These are phyloP conservation scores for Sphaerulina vaccinii DNA, from an alignment of 2,329 filamentous ascomycete genomes.

Conservation along the genomic window DNA sequence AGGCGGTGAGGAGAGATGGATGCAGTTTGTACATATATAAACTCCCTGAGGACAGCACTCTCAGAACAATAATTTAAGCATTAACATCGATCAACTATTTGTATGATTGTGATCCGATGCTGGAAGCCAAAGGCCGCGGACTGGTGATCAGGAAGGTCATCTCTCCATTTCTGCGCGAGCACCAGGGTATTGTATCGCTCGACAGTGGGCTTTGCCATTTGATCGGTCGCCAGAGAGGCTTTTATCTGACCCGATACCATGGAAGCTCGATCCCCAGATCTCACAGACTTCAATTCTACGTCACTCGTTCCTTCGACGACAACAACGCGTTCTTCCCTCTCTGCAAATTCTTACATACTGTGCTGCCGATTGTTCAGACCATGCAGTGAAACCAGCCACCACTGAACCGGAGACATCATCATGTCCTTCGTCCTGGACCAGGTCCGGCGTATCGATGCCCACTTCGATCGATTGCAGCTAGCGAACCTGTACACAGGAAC, in stretches of 20 bases:
- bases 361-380: background rate
- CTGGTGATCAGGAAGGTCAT: too few relatives aligned
- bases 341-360: too few relatives aligned
- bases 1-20: background rate
- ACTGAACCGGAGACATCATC: background rate
- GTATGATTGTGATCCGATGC: too few relatives aligned
- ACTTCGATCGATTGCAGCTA: conserved; percentile 59
- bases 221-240: too few relatives aligned
- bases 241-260: background rate
- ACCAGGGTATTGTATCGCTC: too few relatives aligned
- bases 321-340: background rate
- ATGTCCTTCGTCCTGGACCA: conserved; percentile 47
- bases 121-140: too few relatives aligned
- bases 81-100: too few relatives aligned
- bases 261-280: background rate
- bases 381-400: background rate
- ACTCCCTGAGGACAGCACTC: conserved; percentile 1
- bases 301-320: background rate
- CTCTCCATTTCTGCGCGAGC: too few relatives aligned
- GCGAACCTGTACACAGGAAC: conserved; percentile 32
- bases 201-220: too few relatives aligned
- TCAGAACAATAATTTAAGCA: background rate
- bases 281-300: too few relatives aligned
- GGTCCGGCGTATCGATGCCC: conserved; percentile 56
- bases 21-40: background rate